Evolutionary conservation across 176 grass and related monocot genomes (phyloP).

Genomic region (Rhynchospora breviuscula): DNA sequence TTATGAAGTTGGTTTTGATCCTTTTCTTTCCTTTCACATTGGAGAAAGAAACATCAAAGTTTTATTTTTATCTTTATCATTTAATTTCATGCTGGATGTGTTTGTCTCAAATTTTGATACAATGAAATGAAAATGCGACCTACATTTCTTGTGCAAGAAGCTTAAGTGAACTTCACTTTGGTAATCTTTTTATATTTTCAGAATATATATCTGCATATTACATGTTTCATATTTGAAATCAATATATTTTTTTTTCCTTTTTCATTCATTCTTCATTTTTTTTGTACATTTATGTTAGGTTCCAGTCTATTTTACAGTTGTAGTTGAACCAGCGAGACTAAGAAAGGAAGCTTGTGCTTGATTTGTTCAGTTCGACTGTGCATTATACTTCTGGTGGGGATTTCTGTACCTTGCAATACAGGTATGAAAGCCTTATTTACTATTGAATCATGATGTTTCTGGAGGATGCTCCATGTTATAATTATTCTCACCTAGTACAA

Average conservation of each 20-base stretch:
- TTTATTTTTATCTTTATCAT: neutral
- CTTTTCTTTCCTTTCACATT: neutral
- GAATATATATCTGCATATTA: neutral
- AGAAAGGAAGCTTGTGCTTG: neutral
- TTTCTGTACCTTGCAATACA: neutral
- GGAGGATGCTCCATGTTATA: neutral
- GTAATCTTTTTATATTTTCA: neutral
- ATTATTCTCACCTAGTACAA: neutral
- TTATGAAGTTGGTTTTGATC: neutral
- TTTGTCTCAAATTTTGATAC: neutral
- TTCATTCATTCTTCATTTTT: neutral
- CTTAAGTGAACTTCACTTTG: neutral
- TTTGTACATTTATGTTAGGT: neutral
- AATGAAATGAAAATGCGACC: neutral
- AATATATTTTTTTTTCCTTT: neutral
- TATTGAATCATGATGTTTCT: neutral
- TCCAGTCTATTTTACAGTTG: neutral
- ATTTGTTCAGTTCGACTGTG: neutral
- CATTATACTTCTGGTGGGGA: neutral
- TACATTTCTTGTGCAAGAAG: neutral
- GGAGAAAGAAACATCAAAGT: neutral
- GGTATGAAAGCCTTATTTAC: neutral
- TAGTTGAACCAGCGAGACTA: neutral
- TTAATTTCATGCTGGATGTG: neutral
- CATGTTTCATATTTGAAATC: neutral